Conservation (phyloP, 2,329 filamentous ascomycete species). For the Passalora sequoiae region DNA sequence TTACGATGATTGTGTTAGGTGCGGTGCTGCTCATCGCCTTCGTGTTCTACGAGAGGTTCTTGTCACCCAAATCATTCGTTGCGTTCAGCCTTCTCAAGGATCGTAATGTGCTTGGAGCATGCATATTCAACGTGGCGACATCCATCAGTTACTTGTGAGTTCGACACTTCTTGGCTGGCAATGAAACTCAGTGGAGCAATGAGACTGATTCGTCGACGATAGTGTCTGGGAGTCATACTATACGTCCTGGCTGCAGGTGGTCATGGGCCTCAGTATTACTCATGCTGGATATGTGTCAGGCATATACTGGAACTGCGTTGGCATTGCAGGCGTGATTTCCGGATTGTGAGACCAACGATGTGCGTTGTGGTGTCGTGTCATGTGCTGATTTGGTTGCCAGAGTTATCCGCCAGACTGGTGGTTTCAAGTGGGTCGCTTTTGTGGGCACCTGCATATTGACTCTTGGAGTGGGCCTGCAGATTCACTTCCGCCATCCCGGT, state of each 20-base stretch:
- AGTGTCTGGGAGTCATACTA: conserved; percentile 40
- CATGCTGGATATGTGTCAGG: conserved; percentile 22
- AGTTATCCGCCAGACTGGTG: conserved; percentile 43
- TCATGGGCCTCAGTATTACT: conserved; percentile 37
- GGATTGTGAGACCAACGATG: no score
- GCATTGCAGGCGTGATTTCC: no score
- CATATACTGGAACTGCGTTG: conserved; percentile 31
- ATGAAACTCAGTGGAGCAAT: no score
- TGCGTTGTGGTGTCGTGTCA: no score
- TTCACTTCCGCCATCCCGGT: conserved; percentile 31
- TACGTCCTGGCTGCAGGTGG: conserved; percentile 44
- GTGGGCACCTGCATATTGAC: conserved; percentile 30
- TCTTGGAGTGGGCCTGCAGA: conserved; percentile 28
- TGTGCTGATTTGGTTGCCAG: conserved; percentile 44
- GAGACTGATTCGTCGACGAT: conserved; percentile 44
- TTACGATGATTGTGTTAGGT: conserved; percentile 33
- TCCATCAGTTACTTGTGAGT: no score
- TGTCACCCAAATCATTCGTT: conserved; percentile 54
- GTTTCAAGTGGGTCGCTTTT: conserved; percentile 44
- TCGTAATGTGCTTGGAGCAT: conserved; percentile 48
- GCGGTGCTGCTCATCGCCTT: conserved; percentile 38
- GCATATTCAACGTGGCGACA: conserved; percentile 30
- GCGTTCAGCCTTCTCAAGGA: conserved; percentile 49
- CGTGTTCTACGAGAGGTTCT: conserved; percentile 53
- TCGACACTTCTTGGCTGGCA: no score